Evolutionary conservation across 148 eudicot genomes (phyloP), one percentile per base, ranked within the genome.

Genomic region (Silene conica): DNA sequence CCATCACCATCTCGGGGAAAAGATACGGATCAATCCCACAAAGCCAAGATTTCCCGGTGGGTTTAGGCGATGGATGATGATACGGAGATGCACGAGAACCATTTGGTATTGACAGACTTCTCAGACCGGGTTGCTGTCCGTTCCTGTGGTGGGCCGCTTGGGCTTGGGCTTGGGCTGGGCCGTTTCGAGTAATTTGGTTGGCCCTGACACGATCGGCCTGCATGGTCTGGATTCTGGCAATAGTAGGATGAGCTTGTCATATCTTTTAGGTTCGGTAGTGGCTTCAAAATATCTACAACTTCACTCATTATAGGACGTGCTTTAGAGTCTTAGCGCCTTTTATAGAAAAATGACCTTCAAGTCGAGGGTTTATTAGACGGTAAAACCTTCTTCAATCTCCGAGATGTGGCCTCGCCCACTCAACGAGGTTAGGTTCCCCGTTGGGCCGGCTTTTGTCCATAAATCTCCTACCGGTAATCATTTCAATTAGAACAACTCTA

Each of bases 391-490:
- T 83, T 66, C 90, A 63, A 68, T 89, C 92, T 6, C 81, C 83
- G 41, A 89, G 80, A 80, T 89, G 89, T 16, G 92, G 92, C 54
- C 90, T 74, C 6, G 92, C 92, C 92, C 92, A 89, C 62, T 89
- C 92, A 41, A 89, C 89, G 1, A 89, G 90, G 72, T 89, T 89
- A 73, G 86, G 92, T 70, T 89, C 90, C 26, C 92, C 90, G 22
- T 89, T 89, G 9, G 92, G 92, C 23, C 92, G 85, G 67, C 82
- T 82, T 70, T 89, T 89, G 86, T 89, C 92, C 92, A 89, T 89
- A 10, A 90, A 89, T 78, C 90, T 89, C 81, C 92, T 76, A 68
- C 92, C 92, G 1, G 90, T 86, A 43, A 89, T 72, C 88, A 89
- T 85, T 77, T 89, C 92, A n/a, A 89, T 85, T 14, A 89, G 76